Percentiles rank a stretch among this genome's conserved stretches.
phyloP scores from a whole-genome alignment of 2,329 filamentous ascomycete genomes.

The Furcasterigmium furcatum region DNA sequence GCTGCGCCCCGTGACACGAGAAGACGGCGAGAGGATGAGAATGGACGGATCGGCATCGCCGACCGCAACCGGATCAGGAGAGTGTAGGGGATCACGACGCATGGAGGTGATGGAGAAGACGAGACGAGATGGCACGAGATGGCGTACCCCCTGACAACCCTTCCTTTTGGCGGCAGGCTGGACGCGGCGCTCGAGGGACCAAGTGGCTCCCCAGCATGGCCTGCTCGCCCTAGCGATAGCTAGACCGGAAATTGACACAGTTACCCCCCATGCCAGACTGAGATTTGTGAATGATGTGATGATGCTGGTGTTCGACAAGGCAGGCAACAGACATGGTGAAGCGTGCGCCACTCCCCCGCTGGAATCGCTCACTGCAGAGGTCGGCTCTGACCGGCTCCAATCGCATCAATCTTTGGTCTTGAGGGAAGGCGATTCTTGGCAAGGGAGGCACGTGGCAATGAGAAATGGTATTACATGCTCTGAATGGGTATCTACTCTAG shows the following conservation, averaged over 20 bases:
- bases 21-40: constrained; percentile 2
- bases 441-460: too few species aligned
- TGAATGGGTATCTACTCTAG: too few species aligned
- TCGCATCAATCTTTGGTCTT: too few species aligned
- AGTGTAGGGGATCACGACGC: constrained; percentile 11
- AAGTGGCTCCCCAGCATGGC: constrained; percentile 9
- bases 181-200: constrained; percentile 1
- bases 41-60: constrained; percentile 4
- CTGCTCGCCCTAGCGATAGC: constrained; percentile 5
- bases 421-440: too few species aligned
- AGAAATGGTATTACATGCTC: too few species aligned
- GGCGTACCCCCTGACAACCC: too few species aligned
- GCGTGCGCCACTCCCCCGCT: too few species aligned
- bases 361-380: too few species aligned
- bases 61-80: constrained; percentile 4
- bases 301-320: too few species aligned
- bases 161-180: too few species aligned
- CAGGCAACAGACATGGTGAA: too few species aligned
- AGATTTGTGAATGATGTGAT: background rate
- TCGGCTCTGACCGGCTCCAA: too few species aligned
- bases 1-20: background rate
- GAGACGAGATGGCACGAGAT: constrained; percentile 8
- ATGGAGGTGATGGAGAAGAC: background rate
- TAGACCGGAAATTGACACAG: background rate
- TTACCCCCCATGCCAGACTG: background rate